Evolutionary conservation across 805 yeast genomes (phyloP), one percentile per base, ranked within the genome.

Genomic region (Saturnispora mendoncae): DNA sequence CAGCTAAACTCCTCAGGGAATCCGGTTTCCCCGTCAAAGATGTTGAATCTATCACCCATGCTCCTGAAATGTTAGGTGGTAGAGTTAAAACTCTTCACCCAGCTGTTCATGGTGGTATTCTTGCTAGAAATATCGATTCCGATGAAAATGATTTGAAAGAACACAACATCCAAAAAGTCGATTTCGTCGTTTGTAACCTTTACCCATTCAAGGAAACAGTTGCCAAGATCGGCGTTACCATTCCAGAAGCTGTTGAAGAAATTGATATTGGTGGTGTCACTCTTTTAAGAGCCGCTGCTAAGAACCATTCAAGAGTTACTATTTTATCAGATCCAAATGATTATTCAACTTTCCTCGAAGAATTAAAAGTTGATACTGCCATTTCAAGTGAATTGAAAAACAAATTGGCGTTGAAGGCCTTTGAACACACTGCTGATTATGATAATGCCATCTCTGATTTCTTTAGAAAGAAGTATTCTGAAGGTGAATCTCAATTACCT

Each of bases 221-320:
- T 47, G 83, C 95, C 50, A 90, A 90, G 65, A 86, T 84, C 54
- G 87, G 92, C 50, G 98, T 92, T 50, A 92, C 97, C 33, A 78
- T 92, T 51, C 88, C 79, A 29, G 98, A 92, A 71, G 98, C 98
- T 17, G 97, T 92, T 41, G 98, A 92, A 71, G 97, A 92, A 66
- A 81, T 92, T 55, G 98, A 92, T 62, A 92, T 92, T 60, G 98
- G 98, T 57, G 94, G 98, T 63, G 98, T 92, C 46, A 92, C 98
- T 34, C 71, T 92, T 51, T 73, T 92, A 61, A 81, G 98, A 68
- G 98, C 98, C 36, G 98, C 98, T 46, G 98, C 98, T 50, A 92
- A 92, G 71, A 92, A 92, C 70, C 98, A 92, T 66, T 71, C 92
- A 48, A 80, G 98, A 68, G 98, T 92, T 44, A 84, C 96, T 47